Percentiles rank a stretch among this genome's conserved stretches.
Evolutionary conservation across 2,329 filamentous ascomycete species (phyloP).

Genomic region (Purpureocillium lavendulum): DNA sequence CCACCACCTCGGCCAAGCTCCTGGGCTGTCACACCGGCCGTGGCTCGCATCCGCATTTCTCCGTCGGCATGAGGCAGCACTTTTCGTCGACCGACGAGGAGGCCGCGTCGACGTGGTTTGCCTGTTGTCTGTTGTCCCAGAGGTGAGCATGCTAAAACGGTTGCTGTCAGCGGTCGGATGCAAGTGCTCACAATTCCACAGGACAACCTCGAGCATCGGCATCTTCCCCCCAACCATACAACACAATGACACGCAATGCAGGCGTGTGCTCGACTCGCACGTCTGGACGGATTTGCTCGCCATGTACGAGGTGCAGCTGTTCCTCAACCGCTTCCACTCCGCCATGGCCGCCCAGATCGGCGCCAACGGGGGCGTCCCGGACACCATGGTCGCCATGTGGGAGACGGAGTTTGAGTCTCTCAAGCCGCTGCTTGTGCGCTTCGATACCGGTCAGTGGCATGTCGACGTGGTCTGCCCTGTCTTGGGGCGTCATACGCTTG

Average conservation of each 20-base stretch:
- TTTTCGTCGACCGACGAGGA: constrained; percentile 41
- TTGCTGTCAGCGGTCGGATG: too few species aligned
- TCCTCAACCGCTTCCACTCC: constrained; percentile 38
- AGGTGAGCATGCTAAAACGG: constrained; percentile 20
- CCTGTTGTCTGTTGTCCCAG: constrained; percentile 43
- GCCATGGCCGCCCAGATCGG: constrained; percentile 39
- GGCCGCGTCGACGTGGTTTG: constrained; percentile 43
- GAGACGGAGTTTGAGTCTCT: constrained; percentile 45
- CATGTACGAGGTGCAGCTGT: constrained; percentile 40
- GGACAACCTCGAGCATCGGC: constrained; percentile 33
- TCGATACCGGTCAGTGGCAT: constrained; percentile 32
- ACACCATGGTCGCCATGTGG: constrained; percentile 36
- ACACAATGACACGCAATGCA: constrained; percentile 36
- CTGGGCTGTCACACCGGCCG: constrained; percentile 44
- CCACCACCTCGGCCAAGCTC: constrained; percentile 37
- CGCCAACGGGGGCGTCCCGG: constrained; percentile 35
- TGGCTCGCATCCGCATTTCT: constrained; percentile 40
- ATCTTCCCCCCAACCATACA: constrained; percentile 42
- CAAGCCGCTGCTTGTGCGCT: constrained; percentile 33
- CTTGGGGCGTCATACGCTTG: too few species aligned
- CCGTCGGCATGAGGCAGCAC: constrained; percentile 32
- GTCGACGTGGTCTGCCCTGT: too few species aligned
- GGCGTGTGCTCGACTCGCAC: constrained; percentile 26
- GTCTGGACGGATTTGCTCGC: constrained; percentile 34
- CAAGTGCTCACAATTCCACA: constrained; percentile 11